Base-by-base conservation (phyloP, 306 rosid genomes). In the Myrica gale region DNA sequence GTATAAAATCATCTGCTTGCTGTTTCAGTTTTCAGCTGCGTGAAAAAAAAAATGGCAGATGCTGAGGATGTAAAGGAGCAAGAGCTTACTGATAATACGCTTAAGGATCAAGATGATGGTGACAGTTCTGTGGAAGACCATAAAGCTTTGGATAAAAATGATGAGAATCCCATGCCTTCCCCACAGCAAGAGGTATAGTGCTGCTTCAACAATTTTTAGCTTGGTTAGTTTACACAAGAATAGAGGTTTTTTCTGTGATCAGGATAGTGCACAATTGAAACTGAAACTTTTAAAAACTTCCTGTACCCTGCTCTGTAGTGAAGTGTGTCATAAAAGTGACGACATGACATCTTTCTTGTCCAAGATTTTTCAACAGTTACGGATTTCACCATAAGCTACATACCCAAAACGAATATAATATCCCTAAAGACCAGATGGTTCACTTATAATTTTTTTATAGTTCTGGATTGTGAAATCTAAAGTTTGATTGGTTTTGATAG, bases 81-180 rank as follows among this genome's bases (percentile, higher is more conserved):
- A 74, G 91, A 80, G 71, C 48, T 72, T 79, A 71, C 55, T 32
- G 85, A 82, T 54, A 76, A 75, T 84, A 58, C 88, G 43, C 74
- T 82, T 12, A 79, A 74, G 32, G 71, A 84, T 81, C 86, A 83
- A 84, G 88, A 71, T 74, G 80, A 60, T 11, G 76, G 72, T 77
- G 92, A 74, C 47, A 79, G 61, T 72, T 71, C 88, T 4, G 84
- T n/a, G 80, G 89, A 79, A 62, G 85, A 83, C 77, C 80, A 32
- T 32, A 87, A 82, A 55, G 81, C 63, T 67, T 80, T 84, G 20
- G 81, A 74, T 74, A 61, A 78, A 77, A 83, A 46, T 76, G 85
- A 76, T 41, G 86, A 81, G 53, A 84, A 60, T 74, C 79, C 84
- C 46, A 87, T 92, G 92, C 97, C 97, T 75, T 89, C 97, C 6